Base-by-base conservation (phyloP, 441 rosid genomes). In the Sinapis alba region DNA sequence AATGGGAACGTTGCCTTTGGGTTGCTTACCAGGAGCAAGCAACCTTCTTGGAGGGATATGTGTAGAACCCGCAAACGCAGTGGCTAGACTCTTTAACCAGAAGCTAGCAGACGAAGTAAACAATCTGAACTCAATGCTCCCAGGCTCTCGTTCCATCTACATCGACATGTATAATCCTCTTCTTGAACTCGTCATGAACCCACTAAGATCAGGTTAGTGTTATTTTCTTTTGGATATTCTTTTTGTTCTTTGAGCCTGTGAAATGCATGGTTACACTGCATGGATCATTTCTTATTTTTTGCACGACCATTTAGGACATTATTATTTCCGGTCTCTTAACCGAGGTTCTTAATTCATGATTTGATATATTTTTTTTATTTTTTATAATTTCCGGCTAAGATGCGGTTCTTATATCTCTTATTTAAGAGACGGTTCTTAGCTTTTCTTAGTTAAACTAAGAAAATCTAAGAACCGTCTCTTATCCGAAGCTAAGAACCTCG, bases 1-100 rank as follows among this genome's bases (percentile, higher is more conserved):
- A 3, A 56, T 74, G 67, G 79, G 79, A 56, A 79, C 82, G n/a
- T 79, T 74, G 28, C 82, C 82, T 24, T 69, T 79, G 50, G 82
- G 82, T 13, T 79, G 82, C 28, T 65, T 78, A 26, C 78, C 82
- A 6, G 82, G 61, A 43, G 28, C 78, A 21, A 78, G 70, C 63
- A 69, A 73, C 5, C 7, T 2, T 20, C 9, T 61, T 41, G 67
- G 74, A 53, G 74, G 71, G 45, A 4, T 68, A 6, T 78, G 81
- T 67, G 36, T 68, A 38, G 71, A 63, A 73, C 62, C 67, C 2
- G 71, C 62, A 62, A 78, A 78, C 24, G 34, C 16, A 21, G 71
- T 4, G 7, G 71, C 75, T 30, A 62, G 66, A 62, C 43, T 79
- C 43, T 79, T 79, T 58, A 79, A 79, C 58, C 13, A 6, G 4